phyloP scores from a whole-genome alignment of 2,329 filamentous ascomycete genomes.

The Fusarium verticillioides region DNA sequence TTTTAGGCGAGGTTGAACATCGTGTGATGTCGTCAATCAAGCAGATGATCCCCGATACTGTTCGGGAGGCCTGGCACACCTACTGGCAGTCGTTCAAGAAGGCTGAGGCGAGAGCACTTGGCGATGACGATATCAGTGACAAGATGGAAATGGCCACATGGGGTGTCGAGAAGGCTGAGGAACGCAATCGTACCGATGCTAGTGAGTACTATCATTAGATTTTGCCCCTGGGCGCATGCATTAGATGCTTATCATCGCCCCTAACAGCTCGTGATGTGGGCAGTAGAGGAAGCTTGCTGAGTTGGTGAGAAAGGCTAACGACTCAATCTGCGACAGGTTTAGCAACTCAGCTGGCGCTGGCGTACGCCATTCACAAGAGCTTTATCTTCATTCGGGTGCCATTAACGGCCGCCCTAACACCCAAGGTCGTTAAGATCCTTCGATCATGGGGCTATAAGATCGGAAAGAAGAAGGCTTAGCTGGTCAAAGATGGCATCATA shows the following conservation, averaged over 20 bases:
- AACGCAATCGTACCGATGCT: constrained; percentile 71
- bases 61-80: constrained; percentile 64
- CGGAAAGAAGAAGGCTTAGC: constrained; percentile 69
- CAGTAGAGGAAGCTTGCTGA: constrained; percentile 8
- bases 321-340: constrained; percentile 58
- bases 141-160: constrained; percentile 64
- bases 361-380: constrained; percentile 97
- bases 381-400: constrained; percentile 97
- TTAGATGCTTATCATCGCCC: background rate
- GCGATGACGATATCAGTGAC: constrained; percentile 57
- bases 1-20: constrained; percentile 70
- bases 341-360: constrained; percentile 86
- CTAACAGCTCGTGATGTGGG: constrained; percentile 1
- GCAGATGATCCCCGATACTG: constrained; percentile 67
- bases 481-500: constrained; percentile 12
- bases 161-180: constrained; percentile 72
- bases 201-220: constrained; percentile 68
- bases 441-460: constrained; percentile 95
- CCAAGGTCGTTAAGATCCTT: constrained; percentile 91
- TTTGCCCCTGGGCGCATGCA: constrained; percentile 17
- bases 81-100: constrained; percentile 61
- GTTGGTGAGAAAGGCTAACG: constrained; percentile 39
- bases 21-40: constrained; percentile 70
- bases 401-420: constrained; percentile 87
- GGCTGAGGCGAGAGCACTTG: constrained; percentile 56